Evolutionary conservation across 352 stramenopile genomes (phyloP).

Genomic region (Salisapilia sapeloensis): DNA sequence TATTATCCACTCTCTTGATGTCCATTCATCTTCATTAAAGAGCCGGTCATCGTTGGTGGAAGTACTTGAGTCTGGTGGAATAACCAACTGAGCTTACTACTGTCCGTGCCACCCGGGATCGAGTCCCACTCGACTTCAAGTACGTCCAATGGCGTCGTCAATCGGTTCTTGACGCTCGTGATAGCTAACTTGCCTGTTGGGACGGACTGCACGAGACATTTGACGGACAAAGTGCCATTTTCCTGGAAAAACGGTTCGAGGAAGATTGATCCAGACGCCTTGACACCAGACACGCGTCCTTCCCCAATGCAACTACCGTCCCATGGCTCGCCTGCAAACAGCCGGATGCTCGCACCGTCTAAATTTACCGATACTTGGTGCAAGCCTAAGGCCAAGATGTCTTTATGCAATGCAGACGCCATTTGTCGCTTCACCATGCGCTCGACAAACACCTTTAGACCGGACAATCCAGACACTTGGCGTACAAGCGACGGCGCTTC

Average conservation of each 20-base stretch:
- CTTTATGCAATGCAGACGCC: constrained; percentile 37
- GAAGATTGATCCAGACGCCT: constrained; percentile 42
- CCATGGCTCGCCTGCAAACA: constrained; percentile 65
- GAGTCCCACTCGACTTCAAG: constrained; percentile 57
- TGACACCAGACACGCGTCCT: constrained; percentile 60
- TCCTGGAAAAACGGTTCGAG: constrained; percentile 52
- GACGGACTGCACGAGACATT: constrained; percentile 57
- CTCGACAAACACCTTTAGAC: constrained; percentile 51
- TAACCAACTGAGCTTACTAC: constrained; percentile 53
- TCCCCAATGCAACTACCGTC: constrained; percentile 74
- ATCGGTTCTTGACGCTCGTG: no score
- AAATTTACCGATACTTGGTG: constrained; percentile 68
- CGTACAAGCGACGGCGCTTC: constrained; percentile 31
- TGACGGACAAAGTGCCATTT: constrained; percentile 35
- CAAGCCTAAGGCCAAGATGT: constrained; percentile 50
- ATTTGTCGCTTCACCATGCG: constrained; percentile 64
- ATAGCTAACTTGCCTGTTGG: constrained; percentile 16
- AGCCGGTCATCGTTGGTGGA: no score
- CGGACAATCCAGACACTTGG: constrained; percentile 38
- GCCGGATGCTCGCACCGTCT: constrained; percentile 48
- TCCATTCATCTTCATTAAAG: no score
- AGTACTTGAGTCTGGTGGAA: constrained; percentile 46
- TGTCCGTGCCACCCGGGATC: constrained; percentile 63
- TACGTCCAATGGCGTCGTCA: constrained; percentile 14
- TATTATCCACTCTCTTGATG: no score